Percentiles rank a stretch among this genome's conserved stretches.
Conservation (phyloP, 2,329 filamentous ascomycete genomes). For the Periglandula ipomoeae region DNA sequence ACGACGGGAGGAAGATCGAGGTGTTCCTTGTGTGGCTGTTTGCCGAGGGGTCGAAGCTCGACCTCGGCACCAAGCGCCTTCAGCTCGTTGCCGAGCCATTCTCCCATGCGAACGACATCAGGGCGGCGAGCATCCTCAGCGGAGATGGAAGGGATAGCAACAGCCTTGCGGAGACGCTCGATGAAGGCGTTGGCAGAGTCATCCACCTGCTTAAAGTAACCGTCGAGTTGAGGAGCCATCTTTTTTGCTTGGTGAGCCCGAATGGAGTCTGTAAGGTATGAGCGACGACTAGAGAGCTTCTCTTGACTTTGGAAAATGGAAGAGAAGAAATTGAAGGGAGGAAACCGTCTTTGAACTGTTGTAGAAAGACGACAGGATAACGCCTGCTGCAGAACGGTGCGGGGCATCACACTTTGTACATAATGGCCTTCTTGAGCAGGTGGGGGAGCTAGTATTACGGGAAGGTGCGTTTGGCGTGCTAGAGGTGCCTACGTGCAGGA, state of each 20-base stretch:
- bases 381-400: constrained; percentile 29
- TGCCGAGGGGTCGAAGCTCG: constrained; percentile 77
- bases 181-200: constrained; percentile 72
- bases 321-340: constrained; percentile 14
- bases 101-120: constrained; percentile 94
- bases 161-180: constrained; percentile 79
- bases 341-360: constrained; percentile 13
- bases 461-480: constrained; percentile 1
- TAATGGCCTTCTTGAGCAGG: not conserved
- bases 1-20: constrained; percentile 90
- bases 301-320: constrained; percentile 9
- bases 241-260: constrained; percentile 54
- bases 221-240: constrained; percentile 86
- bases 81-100: constrained; percentile 80
- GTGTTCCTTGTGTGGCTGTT: constrained; percentile 83
- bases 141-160: constrained; percentile 93
- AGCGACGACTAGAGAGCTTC: constrained; percentile 17
- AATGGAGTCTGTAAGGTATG: constrained; percentile 45
- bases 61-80: constrained; percentile 77
- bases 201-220: constrained; percentile 91
- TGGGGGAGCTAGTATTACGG: constrained; percentile 1
- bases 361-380: constrained; percentile 11
- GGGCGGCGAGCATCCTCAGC: constrained; percentile 80
- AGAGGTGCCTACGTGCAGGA: not conserved
- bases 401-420: constrained; percentile 29